A percentile compares a stretch with the other conserved stretches of the same genome.
phyloP scores from a whole-genome alignment of 1,284 basidiomycete species.

The Exsudoporus floridanus region DNA sequence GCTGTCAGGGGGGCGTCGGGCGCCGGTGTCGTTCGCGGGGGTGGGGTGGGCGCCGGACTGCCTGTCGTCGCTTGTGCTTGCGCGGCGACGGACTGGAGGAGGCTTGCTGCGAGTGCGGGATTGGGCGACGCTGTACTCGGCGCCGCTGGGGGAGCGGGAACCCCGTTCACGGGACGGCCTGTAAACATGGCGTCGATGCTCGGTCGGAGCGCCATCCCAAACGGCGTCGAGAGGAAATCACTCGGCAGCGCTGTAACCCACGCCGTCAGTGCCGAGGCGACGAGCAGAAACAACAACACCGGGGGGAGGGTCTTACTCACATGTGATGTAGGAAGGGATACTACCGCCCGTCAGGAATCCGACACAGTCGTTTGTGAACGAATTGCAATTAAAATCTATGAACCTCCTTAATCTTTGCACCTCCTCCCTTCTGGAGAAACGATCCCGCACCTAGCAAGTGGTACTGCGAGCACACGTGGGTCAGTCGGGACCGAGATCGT shows the following conservation, averaged over 20 bases:
- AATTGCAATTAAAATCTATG: slow-evolving; percentile 91
- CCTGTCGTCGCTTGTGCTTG: slow-evolving; percentile 44
- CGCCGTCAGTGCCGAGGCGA: not conserved
- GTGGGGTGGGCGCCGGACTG: slow-evolving; percentile 7
- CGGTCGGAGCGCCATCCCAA: slow-evolving; percentile 82
- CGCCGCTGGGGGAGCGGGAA: slow-evolving; percentile 42
- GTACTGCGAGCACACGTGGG: slow-evolving; percentile 51
- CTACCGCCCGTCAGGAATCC: slow-evolving; percentile 80
- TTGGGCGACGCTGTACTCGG: slow-evolving; percentile 36
- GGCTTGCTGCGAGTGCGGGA: slow-evolving; percentile 53
- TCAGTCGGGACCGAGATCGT: slow-evolving; percentile 2
- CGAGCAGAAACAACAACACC: not conserved
- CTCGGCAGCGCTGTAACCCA: slow-evolving; percentile 69
- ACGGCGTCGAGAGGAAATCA: slow-evolving; percentile 89
- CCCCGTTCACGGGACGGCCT: slow-evolving; percentile 43
- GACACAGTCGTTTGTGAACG: slow-evolving; percentile 85
- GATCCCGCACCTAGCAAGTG: slow-evolving; percentile 71
- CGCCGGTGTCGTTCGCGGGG: slow-evolving; percentile 31
- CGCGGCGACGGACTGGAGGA: slow-evolving; percentile 63
- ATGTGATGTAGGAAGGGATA: slow-evolving; percentile 79
- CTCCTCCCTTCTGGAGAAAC: no score
- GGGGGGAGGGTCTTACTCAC: slow-evolving; percentile 35
- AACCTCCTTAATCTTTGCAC: not conserved
- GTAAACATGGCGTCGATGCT: slow-evolving; percentile 88
- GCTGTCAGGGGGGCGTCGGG: slow-evolving; percentile 53